Evolutionary conservation across 805 yeast species (phyloP).

Genomic region (Priceomyces carsonii): DNA sequence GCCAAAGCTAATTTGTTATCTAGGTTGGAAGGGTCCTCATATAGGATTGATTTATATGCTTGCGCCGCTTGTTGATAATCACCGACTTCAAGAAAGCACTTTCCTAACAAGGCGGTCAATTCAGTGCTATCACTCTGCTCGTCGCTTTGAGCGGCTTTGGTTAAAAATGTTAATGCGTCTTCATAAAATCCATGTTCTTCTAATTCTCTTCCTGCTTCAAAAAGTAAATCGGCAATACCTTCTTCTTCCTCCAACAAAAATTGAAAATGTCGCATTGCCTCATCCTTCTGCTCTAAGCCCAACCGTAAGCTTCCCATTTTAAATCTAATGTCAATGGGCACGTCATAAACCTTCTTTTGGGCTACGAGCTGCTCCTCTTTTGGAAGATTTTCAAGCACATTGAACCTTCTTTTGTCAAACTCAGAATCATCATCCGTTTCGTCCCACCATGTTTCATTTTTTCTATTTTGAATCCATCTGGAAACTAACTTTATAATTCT

Average conservation of each 20-base stretch:
- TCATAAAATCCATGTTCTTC: conserved; percentile 67
- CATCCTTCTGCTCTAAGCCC: conserved; percentile 59
- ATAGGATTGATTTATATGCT: conserved; percentile 55
- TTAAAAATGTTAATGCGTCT: conserved; percentile 73
- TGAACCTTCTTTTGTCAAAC: conserved; percentile 71
- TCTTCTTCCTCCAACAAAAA: conserved; percentile 58
- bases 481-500: conserved; percentile 67
- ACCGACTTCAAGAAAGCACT: conserved; percentile 73
- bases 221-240: conserved; percentile 70
- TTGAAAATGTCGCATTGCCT: conserved; percentile 71
- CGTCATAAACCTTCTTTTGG: conserved; percentile 29
- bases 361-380: conserved; percentile 13
- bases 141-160: conserved; percentile 55
- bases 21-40: conserved; percentile 59
- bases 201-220: conserved; percentile 73
- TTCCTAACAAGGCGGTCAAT: conserved; percentile 62
- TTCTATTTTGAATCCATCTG: conserved; percentile 80
- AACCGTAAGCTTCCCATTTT: conserved; percentile 78
- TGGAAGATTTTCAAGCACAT: conserved; percentile 24
- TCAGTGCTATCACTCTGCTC: conserved; percentile 51
- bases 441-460: conserved; percentile 66
- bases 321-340: conserved; percentile 87
- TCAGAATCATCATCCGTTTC: conserved; percentile 70
- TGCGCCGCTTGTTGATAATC: conserved; percentile 65
- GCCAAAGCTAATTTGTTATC: conserved; percentile 79